phyloP scores from a whole-genome alignment of 78 protist species.

The Speleostelium caveatum region DNA sequence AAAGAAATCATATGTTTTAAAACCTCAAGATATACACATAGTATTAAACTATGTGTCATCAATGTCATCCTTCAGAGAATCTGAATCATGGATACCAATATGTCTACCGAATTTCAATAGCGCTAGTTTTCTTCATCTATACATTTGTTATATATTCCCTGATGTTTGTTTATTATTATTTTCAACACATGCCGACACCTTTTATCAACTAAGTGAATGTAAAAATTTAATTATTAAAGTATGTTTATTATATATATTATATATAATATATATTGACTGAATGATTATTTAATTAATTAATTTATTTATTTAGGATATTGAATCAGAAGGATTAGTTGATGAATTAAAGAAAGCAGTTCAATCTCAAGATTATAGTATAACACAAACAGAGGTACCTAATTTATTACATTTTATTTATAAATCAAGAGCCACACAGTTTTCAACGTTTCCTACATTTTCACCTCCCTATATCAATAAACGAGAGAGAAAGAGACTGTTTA shows the following conservation, averaged over 20 bases:
- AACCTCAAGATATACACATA: slow-evolving; percentile 78
- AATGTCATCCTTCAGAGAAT: slow-evolving; percentile 65
- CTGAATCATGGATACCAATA: slow-evolving; percentile 82
- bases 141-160: slow-evolving; percentile 61
- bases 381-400: slow-evolving; percentile 25
- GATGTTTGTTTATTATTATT: slow-evolving; percentile 77
- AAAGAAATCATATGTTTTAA: slow-evolving; percentile 54
- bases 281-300: neutral
- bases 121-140: slow-evolving; percentile 72
- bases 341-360: slow-evolving; percentile 70
- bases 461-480: slow-evolving; percentile 45
- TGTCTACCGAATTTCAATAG: slow-evolving; percentile 82
- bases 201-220: slow-evolving; percentile 53
- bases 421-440: slow-evolving; percentile 30
- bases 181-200: slow-evolving; percentile 65
- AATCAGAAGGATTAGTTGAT: slow-evolving; percentile 21
- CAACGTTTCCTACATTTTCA: slow-evolving; percentile 53
- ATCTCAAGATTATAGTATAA: slow-evolving; percentile 27
- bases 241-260: neutral
- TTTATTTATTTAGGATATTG: slow-evolving; percentile 12
- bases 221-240: slow-evolving; percentile 42
- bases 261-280: neutral
- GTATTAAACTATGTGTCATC: slow-evolving; percentile 78
- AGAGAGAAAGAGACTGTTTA: slow-evolving; percentile 69
- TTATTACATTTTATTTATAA: slow-evolving; percentile 75